phyloP scores from a whole-genome alignment of 2,329 filamentous ascomycete genomes.

The Waltergamsia citrina region DNA sequence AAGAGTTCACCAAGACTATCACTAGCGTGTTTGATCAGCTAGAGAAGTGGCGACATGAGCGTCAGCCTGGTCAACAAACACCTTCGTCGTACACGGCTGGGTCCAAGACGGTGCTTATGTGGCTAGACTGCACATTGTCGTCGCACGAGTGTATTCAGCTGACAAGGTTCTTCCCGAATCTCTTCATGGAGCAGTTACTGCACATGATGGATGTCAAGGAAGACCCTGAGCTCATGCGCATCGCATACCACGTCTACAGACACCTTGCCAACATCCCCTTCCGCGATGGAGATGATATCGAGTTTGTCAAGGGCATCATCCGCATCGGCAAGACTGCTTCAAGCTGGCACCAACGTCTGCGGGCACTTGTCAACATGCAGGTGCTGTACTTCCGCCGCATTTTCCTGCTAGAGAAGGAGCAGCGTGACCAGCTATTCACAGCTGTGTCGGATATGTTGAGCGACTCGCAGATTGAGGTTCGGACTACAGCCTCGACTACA shows the following conservation, averaged over 20 bases:
- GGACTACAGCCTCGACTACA: conserved; percentile 84
- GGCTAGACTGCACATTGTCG: conserved; percentile 85
- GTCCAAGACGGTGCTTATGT: conserved; percentile 89
- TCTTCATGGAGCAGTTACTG: conserved; percentile 84
- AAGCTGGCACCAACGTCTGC: conserved; percentile 92
- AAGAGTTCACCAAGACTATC: conserved; percentile 65
- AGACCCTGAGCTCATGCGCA: conserved; percentile 85
- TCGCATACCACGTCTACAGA: conserved; percentile 94
- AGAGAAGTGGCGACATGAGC: conserved; percentile 79
- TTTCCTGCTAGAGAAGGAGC: conserved; percentile 68
- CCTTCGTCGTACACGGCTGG: conserved; percentile 92
- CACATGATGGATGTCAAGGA: conserved; percentile 99
- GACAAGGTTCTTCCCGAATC: conserved; percentile 79
- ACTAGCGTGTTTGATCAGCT: conserved; percentile 68
- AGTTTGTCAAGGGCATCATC: conserved; percentile 79
- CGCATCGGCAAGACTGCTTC: conserved; percentile 74
- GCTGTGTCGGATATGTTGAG: conserved; percentile 95
- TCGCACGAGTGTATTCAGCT: conserved; percentile 90
- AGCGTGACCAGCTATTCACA: conserved; percentile 75
- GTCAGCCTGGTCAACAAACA: conserved; percentile 80
- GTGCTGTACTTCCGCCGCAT: conserved; percentile 96
- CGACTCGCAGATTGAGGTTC: conserved; percentile 87
- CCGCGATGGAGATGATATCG: conserved; percentile 71
- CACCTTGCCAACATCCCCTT: conserved; percentile 95
- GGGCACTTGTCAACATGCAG: conserved; percentile 96